phyloP scores from a whole-genome alignment of 345 rosid genomes.

The Corchorus olitorius region DNA sequence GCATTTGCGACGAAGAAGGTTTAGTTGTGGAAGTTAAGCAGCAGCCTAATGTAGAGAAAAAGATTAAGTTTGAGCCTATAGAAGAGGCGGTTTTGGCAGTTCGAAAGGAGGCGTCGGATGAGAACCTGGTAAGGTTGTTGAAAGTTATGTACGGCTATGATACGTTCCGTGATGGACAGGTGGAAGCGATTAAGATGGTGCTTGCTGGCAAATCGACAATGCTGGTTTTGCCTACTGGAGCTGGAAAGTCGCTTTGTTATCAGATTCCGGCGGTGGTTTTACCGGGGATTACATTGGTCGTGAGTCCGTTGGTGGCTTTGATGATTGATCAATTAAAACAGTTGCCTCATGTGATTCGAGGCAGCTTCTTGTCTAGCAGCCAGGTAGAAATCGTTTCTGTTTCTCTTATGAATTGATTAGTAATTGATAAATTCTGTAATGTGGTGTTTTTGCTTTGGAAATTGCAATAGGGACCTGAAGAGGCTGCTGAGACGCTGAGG shows the following conservation, averaged over 20 bases:
- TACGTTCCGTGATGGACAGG: conserved; percentile 62
- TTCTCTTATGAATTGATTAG: not conserved
- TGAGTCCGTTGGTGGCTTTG: conserved; percentile 79
- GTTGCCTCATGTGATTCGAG: conserved; percentile 65
- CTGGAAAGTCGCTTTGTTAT: conserved; percentile 92
- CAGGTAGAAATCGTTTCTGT: conserved; percentile 52
- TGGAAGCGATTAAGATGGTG: conserved; percentile 61
- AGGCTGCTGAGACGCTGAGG: conserved; percentile 68
- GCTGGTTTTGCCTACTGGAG: conserved; percentile 93
- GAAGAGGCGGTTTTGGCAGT: conserved; percentile 57
- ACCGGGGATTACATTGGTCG: conserved; percentile 73
- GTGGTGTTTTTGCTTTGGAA: not conserved
- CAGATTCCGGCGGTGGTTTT: conserved; percentile 88
- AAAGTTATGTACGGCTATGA: conserved; percentile 53
- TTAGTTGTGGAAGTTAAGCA: conserved; percentile 41
- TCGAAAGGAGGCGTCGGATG: conserved; percentile 58
- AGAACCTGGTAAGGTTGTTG: conserved; percentile 56
- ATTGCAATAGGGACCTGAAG: conserved; percentile 70
- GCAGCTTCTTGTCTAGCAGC: conserved; percentile 77
- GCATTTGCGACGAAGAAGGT: conserved; percentile 48
- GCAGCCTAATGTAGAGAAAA: conserved; percentile 26
- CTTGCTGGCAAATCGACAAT: conserved; percentile 69
- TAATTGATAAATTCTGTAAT: conserved; percentile 19
- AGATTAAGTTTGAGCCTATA: conserved; percentile 27
- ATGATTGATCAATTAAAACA: conserved; percentile 96